These are phyloP conservation scores for Blastomyces gilchristii DNA, from an alignment of 2,329 filamentous ascomycete species.

Conservation along the genomic window DNA sequence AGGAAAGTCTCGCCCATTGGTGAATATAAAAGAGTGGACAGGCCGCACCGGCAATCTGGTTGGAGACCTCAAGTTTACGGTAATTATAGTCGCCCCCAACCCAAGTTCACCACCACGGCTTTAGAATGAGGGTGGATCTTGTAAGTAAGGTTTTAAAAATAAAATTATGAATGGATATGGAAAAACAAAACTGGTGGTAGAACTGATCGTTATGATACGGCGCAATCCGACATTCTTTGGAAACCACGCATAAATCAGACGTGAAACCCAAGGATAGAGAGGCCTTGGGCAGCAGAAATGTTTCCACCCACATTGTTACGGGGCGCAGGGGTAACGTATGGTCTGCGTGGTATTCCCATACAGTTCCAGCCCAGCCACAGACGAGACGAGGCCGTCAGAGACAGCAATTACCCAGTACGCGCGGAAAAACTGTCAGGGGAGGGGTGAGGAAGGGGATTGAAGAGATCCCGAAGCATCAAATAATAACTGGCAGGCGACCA, in stretches of 20 bases:
- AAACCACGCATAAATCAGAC: background rate
- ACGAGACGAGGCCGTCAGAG: background rate
- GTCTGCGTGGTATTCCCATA: background rate
- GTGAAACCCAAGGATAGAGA: background rate
- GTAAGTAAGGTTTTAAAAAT: background rate
- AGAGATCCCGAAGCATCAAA: background rate
- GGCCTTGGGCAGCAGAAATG: background rate
- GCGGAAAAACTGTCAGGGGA: background rate
- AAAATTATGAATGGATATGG: background rate
- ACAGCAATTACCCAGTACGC: background rate
- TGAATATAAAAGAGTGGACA: slow-evolving; percentile 2
- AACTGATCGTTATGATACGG: background rate
- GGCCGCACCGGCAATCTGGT: background rate
- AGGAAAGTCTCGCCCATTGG: background rate
- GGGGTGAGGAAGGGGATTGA: background rate
- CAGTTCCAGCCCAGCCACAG: background rate
- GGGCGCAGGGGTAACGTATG: background rate
- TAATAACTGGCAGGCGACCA: background rate
- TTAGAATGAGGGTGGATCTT: background rate
- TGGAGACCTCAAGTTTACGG: background rate
- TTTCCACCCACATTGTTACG: background rate
- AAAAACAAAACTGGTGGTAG: background rate
- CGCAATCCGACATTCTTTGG: background rate
- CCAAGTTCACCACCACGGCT: background rate
- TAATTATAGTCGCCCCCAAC: background rate